phyloP scores from a whole-genome alignment of 2,329 filamentous ascomycete species.

The Talaromyces sp. region DNA sequence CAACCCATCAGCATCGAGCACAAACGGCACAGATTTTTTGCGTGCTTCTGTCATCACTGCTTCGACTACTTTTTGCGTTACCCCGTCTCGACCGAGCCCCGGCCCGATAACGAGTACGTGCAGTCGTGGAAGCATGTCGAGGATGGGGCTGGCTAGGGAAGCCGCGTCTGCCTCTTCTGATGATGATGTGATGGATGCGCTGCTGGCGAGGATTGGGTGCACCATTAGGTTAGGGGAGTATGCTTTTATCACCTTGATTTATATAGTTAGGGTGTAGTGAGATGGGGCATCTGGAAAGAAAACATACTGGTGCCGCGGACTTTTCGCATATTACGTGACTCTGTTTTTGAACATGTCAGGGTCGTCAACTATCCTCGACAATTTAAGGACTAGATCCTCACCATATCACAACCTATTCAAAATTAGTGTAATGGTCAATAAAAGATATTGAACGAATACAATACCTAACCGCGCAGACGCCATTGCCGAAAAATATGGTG shows the following conservation, averaged over 20 bases:
- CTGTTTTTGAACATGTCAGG: slow-evolving; percentile 16
- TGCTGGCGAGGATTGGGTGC: slow-evolving; percentile 87
- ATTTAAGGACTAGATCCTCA: slow-evolving; percentile 33
- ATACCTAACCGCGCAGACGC: slow-evolving; percentile 79
- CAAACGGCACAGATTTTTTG: slow-evolving; percentile 65
- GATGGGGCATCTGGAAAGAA: not conserved
- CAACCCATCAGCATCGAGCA: slow-evolving; percentile 87
- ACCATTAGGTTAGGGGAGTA: slow-evolving; percentile 99
- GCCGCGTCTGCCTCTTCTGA: slow-evolving; percentile 49
- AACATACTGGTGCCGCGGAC: slow-evolving; percentile 57
- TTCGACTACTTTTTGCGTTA: slow-evolving; percentile 84
- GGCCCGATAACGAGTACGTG: slow-evolving; percentile 92
- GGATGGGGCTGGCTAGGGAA: slow-evolving; percentile 63
- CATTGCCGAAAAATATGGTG: slow-evolving; percentile 97
- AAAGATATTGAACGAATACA: slow-evolving; percentile 2
- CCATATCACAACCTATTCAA: slow-evolving; percentile 68
- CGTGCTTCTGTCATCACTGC: slow-evolving; percentile 73
- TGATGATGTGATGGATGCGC: slow-evolving; percentile 41
- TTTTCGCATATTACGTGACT: slow-evolving; percentile 94
- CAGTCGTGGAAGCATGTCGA: slow-evolving; percentile 75
- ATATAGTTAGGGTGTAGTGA: not conserved
- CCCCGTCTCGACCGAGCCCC: slow-evolving; percentile 77
- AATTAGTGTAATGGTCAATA: slow-evolving; percentile 4
- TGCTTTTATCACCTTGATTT: slow-evolving; percentile 75
- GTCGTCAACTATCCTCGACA: not conserved